Evolutionary conservation across 129 eudicot species (phyloP), one percentile per base, ranked within the genome.

Genomic region (Sambucus nigra): DNA sequence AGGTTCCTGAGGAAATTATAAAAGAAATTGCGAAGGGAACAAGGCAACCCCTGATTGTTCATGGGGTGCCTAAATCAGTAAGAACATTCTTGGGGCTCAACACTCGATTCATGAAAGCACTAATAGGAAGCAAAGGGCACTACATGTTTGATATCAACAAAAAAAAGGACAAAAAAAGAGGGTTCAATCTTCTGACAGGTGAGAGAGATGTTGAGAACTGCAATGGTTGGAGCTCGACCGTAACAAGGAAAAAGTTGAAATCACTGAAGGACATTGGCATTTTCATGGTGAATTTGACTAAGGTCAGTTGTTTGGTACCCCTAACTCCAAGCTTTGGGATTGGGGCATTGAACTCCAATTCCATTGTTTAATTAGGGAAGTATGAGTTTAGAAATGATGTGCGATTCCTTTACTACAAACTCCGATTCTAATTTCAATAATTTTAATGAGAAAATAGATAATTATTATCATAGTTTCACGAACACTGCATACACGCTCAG

Each of bases 251-350:
- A 56, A 54, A 84, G 21, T 25, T 73, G 61, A 63, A 68, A 2
- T 74, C 73, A 7, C 46, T 88, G 25, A 63, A 48, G 55, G 69
- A 63, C 23, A 55, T 75, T n/a, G 88, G 97, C 31, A 53, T 84
- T n/a, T 73, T 73, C 68, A 76, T 88, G 97, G 95, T 84, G 47
- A 81, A 88, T 53, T 70, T 88, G 41, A 66, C 70, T 57, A 53
- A 16, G 75, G 97, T 88, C 25, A 61, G 75, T 35, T 59, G n/a
- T n/a, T n/a, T n/a, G n/a, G n/a, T n/a, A n/a, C n/a, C n/a, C n/a
- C n/a, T n/a, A n/a, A n/a, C n/a, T n/a, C n/a, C n/a, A n/a, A n/a
- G n/a, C n/a, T n/a, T n/a, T n/a, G n/a, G n/a, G n/a, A n/a, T n/a
- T n/a, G n/a, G n/a, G n/a, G n/a, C n/a, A n/a, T n/a, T n/a, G n/a